Base-by-base conservation (phyloP, 495 filamentous ascomycete species). In the Podospora pseudocomata region DNA sequence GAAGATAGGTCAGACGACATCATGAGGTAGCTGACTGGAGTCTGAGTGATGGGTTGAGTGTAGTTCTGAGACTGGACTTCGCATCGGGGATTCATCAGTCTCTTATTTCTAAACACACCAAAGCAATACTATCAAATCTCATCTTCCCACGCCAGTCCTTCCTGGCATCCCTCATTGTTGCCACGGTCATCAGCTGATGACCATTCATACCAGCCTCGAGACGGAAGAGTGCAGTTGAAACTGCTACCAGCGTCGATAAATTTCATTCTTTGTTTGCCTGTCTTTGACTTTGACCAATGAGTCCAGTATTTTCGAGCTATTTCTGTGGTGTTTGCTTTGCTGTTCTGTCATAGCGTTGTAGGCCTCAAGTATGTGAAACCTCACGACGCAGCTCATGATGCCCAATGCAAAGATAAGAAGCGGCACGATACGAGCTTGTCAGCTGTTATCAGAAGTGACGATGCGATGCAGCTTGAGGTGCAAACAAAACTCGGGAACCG, bases 141-240 rank as follows among this genome's bases (percentile, higher is more conserved):
- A 39, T 6, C 0, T 61, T 27, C 0, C 79, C 67, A 0, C 91
- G 79, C 15, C 84, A 77, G 23, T 23, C 23, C 23, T 1, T 23
- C 23, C 23, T 23, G 23, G 23, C 23, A 23, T 23, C 23, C 39
- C 9, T 49, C 15, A 49, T 49, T 49, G 39, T 49, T 49, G 39
- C 39, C 39, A 49, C 39, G 39, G 39, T 11, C 39, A 49, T 49
- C 39, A 32, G 30, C 30, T 32, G 30, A 32, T 32, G 30, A 4
- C 30, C 30, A 32, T 32, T 7, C 4, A 32, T 32, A 7, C 30
- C 30, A 32, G 30, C 30, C 15, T 56, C 23, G 0, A 57, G 16
- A 0, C 3, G 30, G 30, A 18, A 49, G 39, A 49, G 7, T 49
- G 39, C 39, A 49, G 39, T 49, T 16, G 39, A 49, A 49, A 49